Base-by-base conservation (phyloP, 768 basidiomycete genomes). In the Naematelia aurantialba region DNA sequence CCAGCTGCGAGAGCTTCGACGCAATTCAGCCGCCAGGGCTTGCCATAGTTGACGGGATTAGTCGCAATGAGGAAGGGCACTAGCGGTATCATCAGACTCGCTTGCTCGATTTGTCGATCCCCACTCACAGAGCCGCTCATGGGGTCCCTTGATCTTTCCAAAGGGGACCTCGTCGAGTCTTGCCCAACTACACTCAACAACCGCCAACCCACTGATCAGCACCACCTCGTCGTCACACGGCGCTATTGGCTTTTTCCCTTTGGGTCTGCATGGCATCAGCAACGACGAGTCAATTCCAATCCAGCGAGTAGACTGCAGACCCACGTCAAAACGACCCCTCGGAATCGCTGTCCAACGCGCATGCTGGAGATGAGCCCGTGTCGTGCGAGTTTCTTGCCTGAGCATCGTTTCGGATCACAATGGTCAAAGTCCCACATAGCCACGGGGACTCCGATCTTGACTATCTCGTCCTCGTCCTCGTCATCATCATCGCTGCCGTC, bases 341-440 rank as follows among this genome's bases (percentile, higher is more conserved):
- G 82, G 76, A 97, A 98, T 45, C 89, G 82, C 30, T 87, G 81
- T 0, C 93, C 93, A 12, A 98, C 83, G 57, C 84, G 81, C 56
- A 99, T 84, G 55, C 89, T 86, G 60, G 83, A 85, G 73, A 97
- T 88, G 22, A 99, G 79, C 1, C 89, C 89, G 17, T 91, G 82
- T 8, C 96, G 81, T 2, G 89, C 81, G 4, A 99, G 84, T 73
- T 89, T 93, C 81, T 96, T 97, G 2, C 96, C 96, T 3, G 85
- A 86, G 67, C 87, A 89, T 55, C 85, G 80, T 48, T 86, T 86
- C 0, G 94, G 93, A 75, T 99, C 94, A 73, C 96, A 99, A 74
- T 99, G 96, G 74, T 89, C 87, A 78, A 99, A 97, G 74, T 99
- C 94, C 93, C 93, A 97, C 93, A 97, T 97, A 31, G 90, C 92